Percentiles rank a stretch among this genome's conserved stretches.
Conservation (phyloP, 176 grass and related monocot species). For the Hordeum vulgare region DNA sequence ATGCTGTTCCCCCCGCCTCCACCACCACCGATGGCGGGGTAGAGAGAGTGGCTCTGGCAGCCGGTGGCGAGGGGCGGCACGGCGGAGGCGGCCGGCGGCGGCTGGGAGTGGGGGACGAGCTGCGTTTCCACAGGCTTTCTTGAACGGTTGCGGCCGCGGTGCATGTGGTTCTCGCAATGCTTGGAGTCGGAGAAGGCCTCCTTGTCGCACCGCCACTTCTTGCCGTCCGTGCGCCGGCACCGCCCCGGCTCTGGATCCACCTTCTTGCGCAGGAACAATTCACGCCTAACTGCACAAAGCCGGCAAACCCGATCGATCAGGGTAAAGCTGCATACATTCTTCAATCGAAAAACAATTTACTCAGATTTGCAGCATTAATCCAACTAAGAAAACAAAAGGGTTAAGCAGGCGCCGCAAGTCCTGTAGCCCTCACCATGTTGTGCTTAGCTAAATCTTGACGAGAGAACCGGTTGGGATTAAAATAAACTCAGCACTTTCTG, state of each 20-base stretch:
- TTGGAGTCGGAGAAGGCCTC: constrained; percentile 81
- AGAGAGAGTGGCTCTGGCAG: constrained; percentile 42
- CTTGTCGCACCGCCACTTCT: constrained; percentile 97
- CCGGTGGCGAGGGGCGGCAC: constrained; percentile 6
- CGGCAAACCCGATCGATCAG: neutral
- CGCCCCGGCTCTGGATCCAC: constrained; percentile 79
- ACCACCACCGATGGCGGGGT: constrained; percentile 24
- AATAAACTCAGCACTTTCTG: constrained; percentile 3
- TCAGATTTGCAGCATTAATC: neutral
- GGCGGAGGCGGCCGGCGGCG: neutral
- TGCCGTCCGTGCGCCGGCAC: constrained; percentile 90
- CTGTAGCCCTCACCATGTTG: neutral
- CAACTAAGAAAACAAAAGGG: neutral
- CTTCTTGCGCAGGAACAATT: constrained; percentile 69
- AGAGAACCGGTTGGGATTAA: neutral
- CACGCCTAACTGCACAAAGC: constrained; percentile 51
- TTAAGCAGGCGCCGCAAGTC: neutral
- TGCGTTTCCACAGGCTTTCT: constrained; percentile 99
- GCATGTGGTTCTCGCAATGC: constrained; percentile 99
- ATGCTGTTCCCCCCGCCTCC: constrained; percentile 15
- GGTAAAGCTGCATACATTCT: neutral
- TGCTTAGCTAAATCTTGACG: neutral
- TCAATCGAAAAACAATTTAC: neutral
- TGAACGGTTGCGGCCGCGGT: constrained; percentile 91
- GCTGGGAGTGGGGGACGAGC: constrained; percentile 37